Conservation (phyloP, 805 yeast genomes). For the Barnettozyma sp. region DNA sequence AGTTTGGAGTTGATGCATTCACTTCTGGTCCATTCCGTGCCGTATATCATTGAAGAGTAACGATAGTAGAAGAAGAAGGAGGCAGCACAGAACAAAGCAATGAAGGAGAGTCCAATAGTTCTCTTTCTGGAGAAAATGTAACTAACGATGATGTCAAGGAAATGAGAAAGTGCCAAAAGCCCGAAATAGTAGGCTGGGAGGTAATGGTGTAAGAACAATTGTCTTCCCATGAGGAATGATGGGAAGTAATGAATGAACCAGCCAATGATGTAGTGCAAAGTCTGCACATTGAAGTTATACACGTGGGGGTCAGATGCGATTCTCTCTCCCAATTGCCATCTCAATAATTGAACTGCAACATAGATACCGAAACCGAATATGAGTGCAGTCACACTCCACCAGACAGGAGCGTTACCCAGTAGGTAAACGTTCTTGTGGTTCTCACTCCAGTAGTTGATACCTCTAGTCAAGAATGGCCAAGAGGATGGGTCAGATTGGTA, state of each 20-base stretch:
- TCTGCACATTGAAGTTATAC: constrained; percentile 58
- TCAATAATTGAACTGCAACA: constrained; percentile 36
- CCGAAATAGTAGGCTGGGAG: constrained; percentile 90
- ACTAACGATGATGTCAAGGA: constrained; percentile 45
- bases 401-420: constrained; percentile 69
- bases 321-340: constrained; percentile 59
- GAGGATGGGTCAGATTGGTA: constrained; percentile 66
- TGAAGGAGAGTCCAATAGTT: constrained; percentile 36
- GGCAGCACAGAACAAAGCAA: constrained; percentile 42
- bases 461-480: constrained; percentile 73
- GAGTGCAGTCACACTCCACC: constrained; percentile 66
- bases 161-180: constrained; percentile 66
- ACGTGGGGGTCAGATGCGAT: constrained; percentile 46
- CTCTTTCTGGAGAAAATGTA: constrained; percentile 38
- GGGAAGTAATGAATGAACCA: constrained; percentile 70
- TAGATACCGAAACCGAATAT: constrained; percentile 45
- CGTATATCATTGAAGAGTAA: constrained; percentile 74
- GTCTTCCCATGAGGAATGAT: constrained; percentile 85
- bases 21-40: constrained; percentile 66
- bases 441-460: constrained; percentile 74
- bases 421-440: constrained; percentile 58
- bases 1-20: constrained; percentile 58
- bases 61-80: constrained; percentile 49
- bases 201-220: constrained; percentile 88
- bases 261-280: constrained; percentile 56